A percentile compares a stretch with the other conserved stretches of the same genome.
Conservation (phyloP, 2,329 filamentous ascomycete genomes). For the Colletotrichum graminicola region DNA sequence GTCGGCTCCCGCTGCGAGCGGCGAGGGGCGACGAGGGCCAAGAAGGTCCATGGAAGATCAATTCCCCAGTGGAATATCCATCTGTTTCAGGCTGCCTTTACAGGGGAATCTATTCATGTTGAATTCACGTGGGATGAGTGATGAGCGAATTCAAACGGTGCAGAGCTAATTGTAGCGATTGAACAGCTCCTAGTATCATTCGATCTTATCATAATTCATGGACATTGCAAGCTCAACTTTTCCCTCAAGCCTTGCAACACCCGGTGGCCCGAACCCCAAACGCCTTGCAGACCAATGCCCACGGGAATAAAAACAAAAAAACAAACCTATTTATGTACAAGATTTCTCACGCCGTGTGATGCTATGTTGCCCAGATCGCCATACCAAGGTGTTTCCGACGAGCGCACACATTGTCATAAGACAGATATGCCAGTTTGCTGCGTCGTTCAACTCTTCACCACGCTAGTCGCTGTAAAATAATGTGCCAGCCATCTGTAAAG, state of each 20-base stretch:
- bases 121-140: no score
- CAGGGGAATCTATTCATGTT: fast-evolving
- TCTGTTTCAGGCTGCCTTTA: no score
- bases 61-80: no score
- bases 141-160: no score
- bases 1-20: no score
- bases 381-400: neutral
- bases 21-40: no score
- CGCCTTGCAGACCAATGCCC: constrained; percentile 11
- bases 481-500: neutral
- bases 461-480: neutral
- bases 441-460: neutral
- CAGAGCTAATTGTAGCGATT: neutral
- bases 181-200: constrained; percentile 3
- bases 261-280: neutral
- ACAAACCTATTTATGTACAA: neutral
- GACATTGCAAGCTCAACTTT: neutral
- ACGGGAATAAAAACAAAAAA: neutral
- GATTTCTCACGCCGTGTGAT: neutral
- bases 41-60: no score
- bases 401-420: neutral
- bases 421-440: no score
- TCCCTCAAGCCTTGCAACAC: neutral
- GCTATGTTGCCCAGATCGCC: neutral
- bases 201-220: constrained; percentile 7